Evolutionary conservation across 805 yeast genomes (phyloP), one percentile per base, ranked within the genome.

Genomic region (Ogataea naganishii): DNA sequence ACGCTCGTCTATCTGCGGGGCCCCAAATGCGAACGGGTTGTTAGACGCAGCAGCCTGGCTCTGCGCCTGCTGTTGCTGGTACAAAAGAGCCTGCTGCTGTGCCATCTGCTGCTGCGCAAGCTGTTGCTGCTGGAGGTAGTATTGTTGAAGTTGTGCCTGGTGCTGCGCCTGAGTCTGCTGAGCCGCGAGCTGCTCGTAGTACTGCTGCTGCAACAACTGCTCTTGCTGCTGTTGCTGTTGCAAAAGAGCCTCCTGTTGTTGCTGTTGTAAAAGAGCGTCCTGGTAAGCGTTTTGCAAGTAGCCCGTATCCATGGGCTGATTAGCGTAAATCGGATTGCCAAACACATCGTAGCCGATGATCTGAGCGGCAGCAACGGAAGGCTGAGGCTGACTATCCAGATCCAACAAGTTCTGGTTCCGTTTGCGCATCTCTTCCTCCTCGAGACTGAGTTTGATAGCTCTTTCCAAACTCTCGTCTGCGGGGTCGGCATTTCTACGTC

Each of bases 391-490:
- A 35, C 64, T 72, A 42, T 65, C 73, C 31, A 75, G 56, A 42
- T 75, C 81, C 35, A 75, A 51, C 27, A 76, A 54, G 40, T 72
- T 72, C 35, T 60, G 58, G 36, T 65, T 69, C 35, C 55, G 56
- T 36, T 53, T 57, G 47, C 66, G 62, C 64, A 80, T 64, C 54
- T 77, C 80, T 46, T 80, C 89, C 49, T 83, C 89, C 57, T 82
- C 94, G 45, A 75, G 58, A 25, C 83, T 72, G 41, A 83, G 64
- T 53, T 73, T 71, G 36, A 81, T 62, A 1, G 94, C 94, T 26
- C 74, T 70, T 35, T 71, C 69, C 29, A 82, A 61, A 17, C 79
- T 85, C 14, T 73, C 75, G 39, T 75, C 81, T 18, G 64, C 55
- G 23, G 63, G 68, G 25, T 61, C 68, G 19, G 51, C 58, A 27